Base-by-base conservation (phyloP, 208 protist genomes). In the Trypanosoma theileri region DNA sequence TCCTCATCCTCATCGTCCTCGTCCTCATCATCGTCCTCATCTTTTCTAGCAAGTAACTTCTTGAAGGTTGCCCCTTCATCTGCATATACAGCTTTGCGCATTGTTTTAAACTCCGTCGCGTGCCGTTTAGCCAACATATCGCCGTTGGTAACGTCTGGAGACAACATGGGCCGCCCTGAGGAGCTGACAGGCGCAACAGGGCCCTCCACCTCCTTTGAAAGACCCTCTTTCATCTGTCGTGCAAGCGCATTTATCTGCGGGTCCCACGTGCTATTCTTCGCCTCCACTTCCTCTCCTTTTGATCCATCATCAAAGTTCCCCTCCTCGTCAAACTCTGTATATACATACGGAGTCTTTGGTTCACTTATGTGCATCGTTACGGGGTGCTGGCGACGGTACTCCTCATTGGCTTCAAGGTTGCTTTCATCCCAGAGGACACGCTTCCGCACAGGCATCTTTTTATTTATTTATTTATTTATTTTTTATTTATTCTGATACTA, bases 51-150 rank as follows among this genome's bases (percentile, higher is more conserved):
- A 12, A 94, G 68, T 16, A 86, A 55, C 40, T 62, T 73, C 66
- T 89, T 96, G 55, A 93, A 92, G 66, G 89, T 92, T 19, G 81
- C 79, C 8, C 91, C 91, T 59, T 96, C 91, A 45, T 96, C 91
- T 13, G 91, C 91, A 62, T 96, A 96, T 4, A 96, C 86, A n/a
- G 84, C 86, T 65, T 71, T 81, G 26, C 91, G 82, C 84, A 96
- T 88, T 58, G 67, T 78, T 41, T 70, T 78, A 56, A 96, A 96
- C 59, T 96, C 81, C 26, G 59, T 61, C 35, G 73, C 79, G 40
- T 83, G 79, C 57, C 82, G 40, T 58, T 89, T 75, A 41, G 81
- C 52, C 41, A 72, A 69, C n/a, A 89, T 52, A 17, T 92, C 77
- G 21, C 87, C 90, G 44, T 56, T 86, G 0, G 66, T 54, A 17